A percentile compares a stretch with the other conserved stretches of the same genome.
These are phyloP conservation scores for Metschnikowia henanensis DNA, from an alignment of 805 yeast genomes.

Conservation along the genomic window DNA sequence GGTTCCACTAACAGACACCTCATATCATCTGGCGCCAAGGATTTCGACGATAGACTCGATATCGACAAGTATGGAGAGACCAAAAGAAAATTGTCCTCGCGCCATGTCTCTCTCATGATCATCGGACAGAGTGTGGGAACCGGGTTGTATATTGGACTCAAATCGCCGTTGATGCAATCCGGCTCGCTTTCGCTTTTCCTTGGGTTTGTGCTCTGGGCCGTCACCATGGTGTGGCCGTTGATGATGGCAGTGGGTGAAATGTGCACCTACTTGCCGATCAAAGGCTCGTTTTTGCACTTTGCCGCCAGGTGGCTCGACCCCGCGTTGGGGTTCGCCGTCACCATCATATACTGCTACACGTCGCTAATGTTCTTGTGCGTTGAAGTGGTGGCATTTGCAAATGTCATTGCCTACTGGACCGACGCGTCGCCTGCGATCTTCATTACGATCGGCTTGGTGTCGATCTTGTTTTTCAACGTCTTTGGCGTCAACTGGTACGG, in stretches of 20 bases:
- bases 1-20: conserved; percentile 11
- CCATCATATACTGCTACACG: conserved; percentile 34
- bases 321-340: conserved; percentile 36
- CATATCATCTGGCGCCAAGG: conserved; percentile 15
- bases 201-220: conserved; percentile 32
- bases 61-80: conserved; percentile 30
- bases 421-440: conserved; percentile 33
- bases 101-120: conserved; percentile 37
- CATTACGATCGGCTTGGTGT: conserved; percentile 30
- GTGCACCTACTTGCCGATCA: conserved; percentile 37
- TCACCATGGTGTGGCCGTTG: conserved; percentile 33
- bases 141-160: conserved; percentile 35
- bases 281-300: conserved; percentile 35
- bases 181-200: conserved; percentile 37
- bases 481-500: conserved; percentile 24
- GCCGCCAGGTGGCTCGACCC: conserved; percentile 38
- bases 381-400: conserved; percentile 34
- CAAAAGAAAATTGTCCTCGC: conserved; percentile 26
- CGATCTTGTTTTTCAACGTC: conserved; percentile 30
- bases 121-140: conserved; percentile 38
- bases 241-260: conserved; percentile 40
- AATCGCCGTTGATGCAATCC: conserved; percentile 29
- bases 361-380: conserved; percentile 34
- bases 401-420: conserved; percentile 31
- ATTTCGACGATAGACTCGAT: conserved; percentile 30